phyloP scores from a whole-genome alignment of 163 green algal species.

The Volvox carteri region DNA sequence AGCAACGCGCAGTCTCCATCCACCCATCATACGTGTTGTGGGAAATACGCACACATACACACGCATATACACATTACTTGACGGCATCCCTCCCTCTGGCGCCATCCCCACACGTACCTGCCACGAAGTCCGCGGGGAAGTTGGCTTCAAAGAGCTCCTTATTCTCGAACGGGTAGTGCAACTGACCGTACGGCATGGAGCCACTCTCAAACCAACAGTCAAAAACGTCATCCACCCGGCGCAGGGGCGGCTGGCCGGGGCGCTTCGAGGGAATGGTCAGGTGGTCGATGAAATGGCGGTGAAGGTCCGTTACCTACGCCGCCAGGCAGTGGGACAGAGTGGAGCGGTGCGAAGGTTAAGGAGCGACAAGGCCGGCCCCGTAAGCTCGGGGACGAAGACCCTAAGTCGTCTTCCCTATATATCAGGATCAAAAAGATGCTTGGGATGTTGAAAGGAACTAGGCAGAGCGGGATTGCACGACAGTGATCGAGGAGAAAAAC shows the following conservation, averaged over 20 bases:
- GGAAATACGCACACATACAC: background rate
- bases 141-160: conserved; percentile 94
- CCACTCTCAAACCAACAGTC: conserved; percentile 99
- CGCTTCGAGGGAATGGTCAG: conserved; percentile 91
- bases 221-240: conserved; percentile 97
- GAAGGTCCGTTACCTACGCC: conserved; percentile 92
- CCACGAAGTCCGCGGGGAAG: conserved; percentile 99
- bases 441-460: too few relatives aligned
- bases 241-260: conserved; percentile 68
- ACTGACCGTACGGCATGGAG: conserved; percentile 93
- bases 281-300: conserved; percentile 99
- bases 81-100: too few relatives aligned
- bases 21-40: background rate
- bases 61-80: background rate
- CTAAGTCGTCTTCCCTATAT: too few relatives aligned
- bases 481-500: too few relatives aligned
- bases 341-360: background rate
- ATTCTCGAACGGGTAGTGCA: conserved; percentile 99
- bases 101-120: too few relatives aligned
- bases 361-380: too few relatives aligned
- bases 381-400: too few relatives aligned
- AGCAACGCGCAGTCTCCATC: background rate
- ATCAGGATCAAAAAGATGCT: too few relatives aligned
- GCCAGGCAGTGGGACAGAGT: too few relatives aligned
- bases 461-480: too few relatives aligned